Evolutionary conservation across 129 eudicot genomes (phyloP), one percentile per base, ranked within the genome.

Genomic region (Smallanthus sonchifolius): DNA sequence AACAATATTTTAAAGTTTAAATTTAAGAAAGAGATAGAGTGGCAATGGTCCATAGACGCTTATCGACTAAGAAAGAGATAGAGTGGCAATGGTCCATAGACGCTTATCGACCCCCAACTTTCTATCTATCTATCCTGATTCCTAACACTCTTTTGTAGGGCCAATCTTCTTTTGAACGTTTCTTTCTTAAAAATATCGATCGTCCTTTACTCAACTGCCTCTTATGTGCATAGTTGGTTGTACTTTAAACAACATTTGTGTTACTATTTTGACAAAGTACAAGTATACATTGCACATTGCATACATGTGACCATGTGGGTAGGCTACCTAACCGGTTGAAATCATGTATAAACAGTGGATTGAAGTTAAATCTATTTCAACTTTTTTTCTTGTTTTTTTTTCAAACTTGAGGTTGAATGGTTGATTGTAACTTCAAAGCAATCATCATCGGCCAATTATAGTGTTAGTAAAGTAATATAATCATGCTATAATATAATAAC

Each of bases 291-390:
- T 57, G 75, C 59, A 45, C n/a, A 56, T 32, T 48, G 77, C 57
- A 48, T 51, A 24, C 77, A 78, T 63, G 56, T 28, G 42, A 39
- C 82, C 82, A 78, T 78, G 82, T 78, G 77, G 77, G 77, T 70
- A 20, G 77, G 61, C 47, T 71, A 51, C 42, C 67, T 37, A 78
- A 73, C 17, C 15, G 15, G 40, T 63, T 78, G 80, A 67, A 56
- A 76, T 67, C 28, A 37, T 55, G 68, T 30, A 38, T 14, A 17
- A 17, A 14, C 67, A 20, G 57, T n/a, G 35, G 62, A 73, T 7
- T 30, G 24, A 35, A 30, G 43, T 15, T 65, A 1, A 37, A 65
- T 17, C 15, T 38, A 13, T n/a, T n/a, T 24, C 10, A 30, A 59
- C 65, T 61, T 61, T 61, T 59, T 35, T 5, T 61, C 17, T 61